phyloP scores from a whole-genome alignment of 768 basidiomycete species.

The Asterophora lycoperdoides region DNA sequence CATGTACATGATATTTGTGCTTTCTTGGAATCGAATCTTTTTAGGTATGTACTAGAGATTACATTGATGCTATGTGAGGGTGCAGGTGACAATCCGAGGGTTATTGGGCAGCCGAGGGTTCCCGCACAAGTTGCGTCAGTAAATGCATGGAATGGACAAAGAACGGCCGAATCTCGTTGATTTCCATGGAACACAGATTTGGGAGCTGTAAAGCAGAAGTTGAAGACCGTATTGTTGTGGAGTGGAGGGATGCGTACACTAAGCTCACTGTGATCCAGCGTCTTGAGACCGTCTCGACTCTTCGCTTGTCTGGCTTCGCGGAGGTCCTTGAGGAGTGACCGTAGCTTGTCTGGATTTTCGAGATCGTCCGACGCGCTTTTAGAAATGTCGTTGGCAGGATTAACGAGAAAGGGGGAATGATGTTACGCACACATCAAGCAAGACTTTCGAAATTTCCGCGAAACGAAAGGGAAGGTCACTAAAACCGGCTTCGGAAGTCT shows the following conservation, averaged over 20 bases:
- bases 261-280: slow-evolving; percentile 77
- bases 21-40: background rate
- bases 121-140: slow-evolving; percentile 52
- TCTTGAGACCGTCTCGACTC: slow-evolving; percentile 77
- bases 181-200: slow-evolving; percentile 85
- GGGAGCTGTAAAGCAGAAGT: slow-evolving; percentile 51
- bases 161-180: slow-evolving; percentile 90
- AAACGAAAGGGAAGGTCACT: slow-evolving; percentile 83
- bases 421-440: slow-evolving; percentile 81
- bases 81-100: background rate
- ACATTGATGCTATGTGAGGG: background rate
- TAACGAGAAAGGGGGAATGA: background rate
- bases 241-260: slow-evolving; percentile 45
- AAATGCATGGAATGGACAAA: slow-evolving; percentile 80
- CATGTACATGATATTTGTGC: background rate
- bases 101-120: slow-evolving; percentile 18
- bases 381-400: slow-evolving; percentile 1
- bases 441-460: slow-evolving; percentile 84
- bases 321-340: slow-evolving; percentile 87
- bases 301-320: slow-evolving; percentile 95
- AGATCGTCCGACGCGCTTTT: slow-evolving; percentile 87
- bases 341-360: slow-evolving; percentile 76
- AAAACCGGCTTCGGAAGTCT: slow-evolving; percentile 72
- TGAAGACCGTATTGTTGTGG: background rate
- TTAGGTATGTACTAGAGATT: background rate